These are phyloP conservation scores for Tulasnella sp. DNA, from an alignment of 768 basidiomycete genomes.

Conservation along the genomic window DNA sequence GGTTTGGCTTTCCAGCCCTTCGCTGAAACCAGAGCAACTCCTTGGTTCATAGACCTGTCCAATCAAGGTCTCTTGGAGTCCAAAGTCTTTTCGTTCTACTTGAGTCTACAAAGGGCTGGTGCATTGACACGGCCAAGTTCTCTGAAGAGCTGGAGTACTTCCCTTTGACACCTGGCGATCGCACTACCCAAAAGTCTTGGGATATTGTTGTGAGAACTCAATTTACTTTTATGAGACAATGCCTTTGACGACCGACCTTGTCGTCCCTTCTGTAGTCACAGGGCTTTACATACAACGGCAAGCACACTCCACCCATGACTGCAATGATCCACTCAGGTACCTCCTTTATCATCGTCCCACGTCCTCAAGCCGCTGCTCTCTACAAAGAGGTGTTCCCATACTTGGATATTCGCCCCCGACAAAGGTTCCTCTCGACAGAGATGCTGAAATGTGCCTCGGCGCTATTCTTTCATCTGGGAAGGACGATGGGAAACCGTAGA, in stretches of 20 bases:
- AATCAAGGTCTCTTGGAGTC: not conserved
- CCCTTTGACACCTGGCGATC: not conserved
- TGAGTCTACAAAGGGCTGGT: not conserved
- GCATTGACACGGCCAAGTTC: constrained; percentile 19
- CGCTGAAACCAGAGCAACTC: not conserved
- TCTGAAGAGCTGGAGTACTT: not conserved
- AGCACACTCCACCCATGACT: not conserved
- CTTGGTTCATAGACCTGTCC: not conserved
- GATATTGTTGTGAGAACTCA: not conserved
- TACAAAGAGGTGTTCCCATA: not conserved
- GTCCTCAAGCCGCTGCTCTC: not conserved
- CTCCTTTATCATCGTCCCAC: not conserved
- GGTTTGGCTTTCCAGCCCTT: not conserved
- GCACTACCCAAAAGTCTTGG: not conserved
- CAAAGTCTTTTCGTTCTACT: not conserved
- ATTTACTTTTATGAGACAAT: no score
- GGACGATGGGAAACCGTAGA: not conserved
- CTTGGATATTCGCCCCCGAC: no score
- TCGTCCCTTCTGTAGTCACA: not conserved
- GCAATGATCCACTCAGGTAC: not conserved
- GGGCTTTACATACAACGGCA: not conserved
- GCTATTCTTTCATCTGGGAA: not conserved
- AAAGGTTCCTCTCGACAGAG: not conserved
- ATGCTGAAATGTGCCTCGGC: not conserved
- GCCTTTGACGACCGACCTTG: not conserved